These are phyloP conservation scores for Copromyces sp. DNA, from an alignment of 495 filamentous ascomycete genomes.

Conservation along the genomic window DNA sequence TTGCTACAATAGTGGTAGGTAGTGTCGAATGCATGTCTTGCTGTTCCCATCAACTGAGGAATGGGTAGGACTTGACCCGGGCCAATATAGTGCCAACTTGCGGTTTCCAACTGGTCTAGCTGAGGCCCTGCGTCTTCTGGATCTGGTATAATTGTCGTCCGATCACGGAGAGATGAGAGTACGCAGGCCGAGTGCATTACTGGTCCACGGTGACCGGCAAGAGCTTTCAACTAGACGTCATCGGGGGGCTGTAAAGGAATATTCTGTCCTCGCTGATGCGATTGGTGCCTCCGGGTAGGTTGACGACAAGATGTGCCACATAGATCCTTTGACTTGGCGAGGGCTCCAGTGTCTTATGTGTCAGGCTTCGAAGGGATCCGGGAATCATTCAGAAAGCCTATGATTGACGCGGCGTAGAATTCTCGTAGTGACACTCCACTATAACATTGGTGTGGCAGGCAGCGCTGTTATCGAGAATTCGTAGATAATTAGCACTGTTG, in stretches of 20 bases:
- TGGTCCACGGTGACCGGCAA: not conserved
- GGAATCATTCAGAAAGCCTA: not conserved
- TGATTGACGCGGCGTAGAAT: not conserved
- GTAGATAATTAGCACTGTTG: not conserved
- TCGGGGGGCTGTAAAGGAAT: not conserved
- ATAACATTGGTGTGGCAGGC: not conserved
- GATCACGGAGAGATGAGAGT: not conserved
- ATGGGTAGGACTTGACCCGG: not conserved
- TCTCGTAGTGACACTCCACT: not conserved
- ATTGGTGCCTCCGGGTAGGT: not conserved
- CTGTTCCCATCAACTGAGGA: not conserved
- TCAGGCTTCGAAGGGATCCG: not conserved
- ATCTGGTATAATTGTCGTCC: not conserved
- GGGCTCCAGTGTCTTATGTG: not conserved
- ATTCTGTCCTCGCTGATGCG: not conserved
- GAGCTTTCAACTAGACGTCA: not conserved
- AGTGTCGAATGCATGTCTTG: not conserved
- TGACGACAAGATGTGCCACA: not conserved
- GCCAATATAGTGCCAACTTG: not conserved
- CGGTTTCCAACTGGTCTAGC: not conserved
- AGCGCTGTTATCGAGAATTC: not conserved
- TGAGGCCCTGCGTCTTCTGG: not conserved
- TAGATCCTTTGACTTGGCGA: not conserved
- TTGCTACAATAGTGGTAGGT: not conserved
- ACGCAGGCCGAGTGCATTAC: not conserved